phyloP scores from a whole-genome alignment of 176 grass and related monocot genomes.

The Oryza meridionalis region DNA sequence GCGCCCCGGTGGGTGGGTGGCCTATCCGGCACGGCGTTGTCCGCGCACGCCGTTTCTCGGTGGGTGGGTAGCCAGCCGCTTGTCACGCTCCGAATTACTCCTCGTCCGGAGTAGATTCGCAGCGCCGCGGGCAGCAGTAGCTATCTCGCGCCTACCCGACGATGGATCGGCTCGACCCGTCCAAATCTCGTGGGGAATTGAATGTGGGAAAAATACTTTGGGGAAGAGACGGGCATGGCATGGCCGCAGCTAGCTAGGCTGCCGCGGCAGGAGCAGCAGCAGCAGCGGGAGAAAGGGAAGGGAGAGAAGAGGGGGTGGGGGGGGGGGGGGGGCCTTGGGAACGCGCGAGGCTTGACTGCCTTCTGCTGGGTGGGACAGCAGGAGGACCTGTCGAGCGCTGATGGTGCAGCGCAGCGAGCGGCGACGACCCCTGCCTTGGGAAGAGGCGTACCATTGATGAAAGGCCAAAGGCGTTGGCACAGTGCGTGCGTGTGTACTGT shows the following conservation, averaged over 20 bases:
- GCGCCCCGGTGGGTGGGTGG: background rate
- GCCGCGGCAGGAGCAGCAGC: background rate
- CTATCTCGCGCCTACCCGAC: background rate
- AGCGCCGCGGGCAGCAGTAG: too few relatives aligned
- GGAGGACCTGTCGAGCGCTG: background rate
- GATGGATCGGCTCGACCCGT: background rate
- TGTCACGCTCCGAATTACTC: background rate
- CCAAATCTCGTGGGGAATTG: background rate
- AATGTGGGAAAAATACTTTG: background rate
- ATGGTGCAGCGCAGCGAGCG: background rate
- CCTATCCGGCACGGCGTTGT: background rate
- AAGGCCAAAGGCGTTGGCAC: background rate
- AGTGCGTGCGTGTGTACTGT: background rate
- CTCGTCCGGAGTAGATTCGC: too few relatives aligned
- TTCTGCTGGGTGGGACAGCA: conserved; percentile 7
- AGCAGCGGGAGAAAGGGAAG: background rate
- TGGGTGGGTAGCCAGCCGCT: background rate
- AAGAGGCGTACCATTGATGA: conserved; percentile 42
- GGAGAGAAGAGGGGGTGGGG: background rate
- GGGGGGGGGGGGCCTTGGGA: conserved; percentile 26
- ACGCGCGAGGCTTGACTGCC: conserved; percentile 49
- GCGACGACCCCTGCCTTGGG: conserved; percentile 15
- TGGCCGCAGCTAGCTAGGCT: background rate
- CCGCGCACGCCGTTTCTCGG: background rate
- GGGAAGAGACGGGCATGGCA: background rate